Evolutionary conservation across 73 alveolate genomes (phyloP).

Genomic region (Durusdinium trenchii): DNA sequence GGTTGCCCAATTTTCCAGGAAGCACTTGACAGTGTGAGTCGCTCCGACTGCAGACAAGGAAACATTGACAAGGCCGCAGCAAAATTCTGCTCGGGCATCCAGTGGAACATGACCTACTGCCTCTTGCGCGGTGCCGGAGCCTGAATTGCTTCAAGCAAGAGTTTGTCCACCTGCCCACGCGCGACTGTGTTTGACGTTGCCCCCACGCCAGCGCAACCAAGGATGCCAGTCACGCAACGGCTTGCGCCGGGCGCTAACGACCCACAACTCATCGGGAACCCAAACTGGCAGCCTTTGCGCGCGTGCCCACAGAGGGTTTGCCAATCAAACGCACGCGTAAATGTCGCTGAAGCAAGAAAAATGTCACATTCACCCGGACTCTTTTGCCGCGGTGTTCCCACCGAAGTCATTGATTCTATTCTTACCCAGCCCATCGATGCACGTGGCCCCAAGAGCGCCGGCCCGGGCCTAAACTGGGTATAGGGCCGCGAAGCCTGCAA

Average conservation of each 20-base stretch:
- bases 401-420: no score
- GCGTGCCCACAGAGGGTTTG: neutral
- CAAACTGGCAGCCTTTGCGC: neutral
- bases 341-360: no score
- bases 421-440: no score
- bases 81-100: neutral
- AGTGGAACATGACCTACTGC: neutral
- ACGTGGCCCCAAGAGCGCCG: no score
- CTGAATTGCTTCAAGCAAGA: neutral
- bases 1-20: constrained; percentile 21
- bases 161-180: neutral
- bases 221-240: neutral
- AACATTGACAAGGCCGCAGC: neutral
- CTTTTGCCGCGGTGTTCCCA: no score
- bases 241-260: neutral
- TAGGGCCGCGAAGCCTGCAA: no score
- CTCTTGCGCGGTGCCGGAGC: neutral
- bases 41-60: neutral
- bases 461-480: no score
- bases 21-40: neutral
- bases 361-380: no score
- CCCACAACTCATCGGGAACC: neutral
- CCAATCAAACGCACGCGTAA: no score
- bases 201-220: neutral
- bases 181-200: neutral